phyloP scores from a whole-genome alignment of 495 filamentous ascomycete genomes.

The Paragyromitra xinjiangensis region DNA sequence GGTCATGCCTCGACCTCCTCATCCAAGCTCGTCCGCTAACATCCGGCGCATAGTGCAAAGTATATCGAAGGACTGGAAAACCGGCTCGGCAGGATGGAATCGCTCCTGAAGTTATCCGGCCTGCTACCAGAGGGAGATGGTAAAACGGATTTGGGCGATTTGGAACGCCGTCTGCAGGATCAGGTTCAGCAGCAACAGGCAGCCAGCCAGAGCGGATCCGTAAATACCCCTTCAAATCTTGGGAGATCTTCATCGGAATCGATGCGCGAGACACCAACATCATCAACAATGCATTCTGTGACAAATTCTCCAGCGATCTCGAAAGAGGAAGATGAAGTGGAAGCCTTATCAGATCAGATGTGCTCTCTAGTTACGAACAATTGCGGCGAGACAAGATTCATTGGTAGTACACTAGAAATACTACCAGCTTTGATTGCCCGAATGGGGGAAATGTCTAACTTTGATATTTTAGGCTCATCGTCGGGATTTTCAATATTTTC shows the following conservation, averaged over 20 bases:
- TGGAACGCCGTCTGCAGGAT: conserved; percentile 57
- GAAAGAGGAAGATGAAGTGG: conserved; percentile 75
- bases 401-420: conserved; percentile 68
- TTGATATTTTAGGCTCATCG: conserved; percentile 74
- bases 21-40: conserved; percentile 47
- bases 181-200: conserved; percentile 51
- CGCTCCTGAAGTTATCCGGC: conserved; percentile 83
- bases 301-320: conserved; percentile 52
- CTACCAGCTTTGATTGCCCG: conserved; percentile 35
- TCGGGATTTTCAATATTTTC: conserved; percentile 99
- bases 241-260: conserved; percentile 57
- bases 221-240: conserved; percentile 51
- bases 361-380: conserved; percentile 98
- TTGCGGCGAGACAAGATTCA: conserved; percentile 93
- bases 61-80: conserved; percentile 99
- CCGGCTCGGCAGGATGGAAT: conserved; percentile 91
- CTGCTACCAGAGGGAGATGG: conserved; percentile 86
- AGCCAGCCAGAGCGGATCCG: conserved; percentile 43
- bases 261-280: conserved; percentile 52
- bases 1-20: conserved; percentile 54
- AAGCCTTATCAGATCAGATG: conserved; percentile 97
- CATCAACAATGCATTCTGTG: conserved; percentile 55
- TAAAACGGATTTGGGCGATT: conserved; percentile 79
- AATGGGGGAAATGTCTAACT: conserved; percentile 20
- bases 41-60: conserved; percentile 72